Percentiles rank a stretch among this genome's conserved stretches.
Conservation (phyloP, 2,329 filamentous ascomycete species). For the Arthrobotrys megalospora region DNA sequence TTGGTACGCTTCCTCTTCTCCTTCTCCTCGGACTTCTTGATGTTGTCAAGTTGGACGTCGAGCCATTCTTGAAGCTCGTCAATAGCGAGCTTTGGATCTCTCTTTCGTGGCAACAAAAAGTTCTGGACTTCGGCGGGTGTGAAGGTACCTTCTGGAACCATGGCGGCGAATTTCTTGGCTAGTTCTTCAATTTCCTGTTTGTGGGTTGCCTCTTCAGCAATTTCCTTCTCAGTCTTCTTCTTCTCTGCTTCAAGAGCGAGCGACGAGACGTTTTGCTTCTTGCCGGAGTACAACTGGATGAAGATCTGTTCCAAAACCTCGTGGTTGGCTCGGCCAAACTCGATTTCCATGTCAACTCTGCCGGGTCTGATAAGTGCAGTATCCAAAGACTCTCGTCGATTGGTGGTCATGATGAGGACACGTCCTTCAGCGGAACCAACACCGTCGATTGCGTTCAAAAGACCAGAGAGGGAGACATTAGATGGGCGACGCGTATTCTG, state of each 20-base stretch:
- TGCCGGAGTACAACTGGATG: conserved; percentile 64
- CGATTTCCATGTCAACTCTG: conserved; percentile 76
- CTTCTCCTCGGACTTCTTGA: conserved; percentile 63
- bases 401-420: conserved; percentile 82
- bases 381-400: conserved; percentile 77
- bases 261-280: conserved; percentile 57
- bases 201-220: conserved; percentile 49
- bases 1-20: conserved; percentile 63
- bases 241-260: conserved; percentile 51
- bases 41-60: conserved; percentile 61
- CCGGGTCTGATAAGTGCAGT: conserved; percentile 77
- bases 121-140: conserved; percentile 72
- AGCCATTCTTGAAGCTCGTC: conserved; percentile 67
- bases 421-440: conserved; percentile 79
- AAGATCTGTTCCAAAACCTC: conserved; percentile 68
- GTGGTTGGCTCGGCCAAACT: conserved; percentile 70
- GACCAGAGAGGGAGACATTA: conserved; percentile 76
- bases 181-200: conserved; percentile 69
- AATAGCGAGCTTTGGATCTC: conserved; percentile 67
- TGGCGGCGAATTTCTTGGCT: conserved; percentile 72
- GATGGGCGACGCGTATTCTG: conserved; percentile 64
- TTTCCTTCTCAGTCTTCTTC: conserved; percentile 61
- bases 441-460: conserved; percentile 80
- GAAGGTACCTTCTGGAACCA: conserved; percentile 70
- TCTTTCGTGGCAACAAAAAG: conserved; percentile 69